Evolutionary conservation across 2,329 filamentous ascomycete species (phyloP).

Genomic region (Nothopassalora personata): DNA sequence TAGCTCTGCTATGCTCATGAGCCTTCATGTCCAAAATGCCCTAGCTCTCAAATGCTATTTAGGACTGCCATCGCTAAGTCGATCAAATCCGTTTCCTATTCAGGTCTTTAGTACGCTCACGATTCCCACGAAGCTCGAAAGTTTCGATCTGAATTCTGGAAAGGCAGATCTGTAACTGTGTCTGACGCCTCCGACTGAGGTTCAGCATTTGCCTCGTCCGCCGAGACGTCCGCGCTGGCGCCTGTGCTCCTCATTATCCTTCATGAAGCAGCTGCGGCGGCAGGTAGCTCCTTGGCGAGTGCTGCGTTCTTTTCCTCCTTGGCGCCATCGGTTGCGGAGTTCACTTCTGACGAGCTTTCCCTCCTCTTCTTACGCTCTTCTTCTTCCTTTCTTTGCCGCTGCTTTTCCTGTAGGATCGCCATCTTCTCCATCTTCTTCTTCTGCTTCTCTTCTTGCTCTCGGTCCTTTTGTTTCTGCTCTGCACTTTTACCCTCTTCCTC

Average conservation of each 20-base stretch:
- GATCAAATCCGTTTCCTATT: neutral
- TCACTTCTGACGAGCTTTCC: conserved; percentile 4
- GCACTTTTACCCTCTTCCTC: conserved; percentile 33
- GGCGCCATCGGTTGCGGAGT: neutral
- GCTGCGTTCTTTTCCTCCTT: neutral
- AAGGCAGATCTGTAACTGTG: neutral
- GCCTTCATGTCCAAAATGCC: neutral
- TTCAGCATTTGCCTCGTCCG: neutral
- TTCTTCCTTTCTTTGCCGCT: conserved; percentile 22
- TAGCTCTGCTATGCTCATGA: neutral
- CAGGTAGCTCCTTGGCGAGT: neutral
- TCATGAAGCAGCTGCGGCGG: neutral
- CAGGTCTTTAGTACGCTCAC: neutral
- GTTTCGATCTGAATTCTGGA: neutral
- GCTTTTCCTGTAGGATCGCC: conserved; percentile 28
- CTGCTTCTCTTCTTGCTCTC: conserved; percentile 28
- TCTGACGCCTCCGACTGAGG: neutral
- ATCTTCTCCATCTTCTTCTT: conserved; percentile 30
- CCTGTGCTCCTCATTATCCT: neutral
- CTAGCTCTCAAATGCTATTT: neutral
- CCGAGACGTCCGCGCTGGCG: neutral
- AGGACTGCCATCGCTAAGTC: neutral
- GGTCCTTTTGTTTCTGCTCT: conserved; percentile 30
- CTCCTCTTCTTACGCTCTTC: conserved; percentile 19
- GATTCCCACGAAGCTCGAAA: neutral